Base-by-base conservation (phyloP, 495 filamentous ascomycete genomes). In the Daldinia vernicosa region DNA sequence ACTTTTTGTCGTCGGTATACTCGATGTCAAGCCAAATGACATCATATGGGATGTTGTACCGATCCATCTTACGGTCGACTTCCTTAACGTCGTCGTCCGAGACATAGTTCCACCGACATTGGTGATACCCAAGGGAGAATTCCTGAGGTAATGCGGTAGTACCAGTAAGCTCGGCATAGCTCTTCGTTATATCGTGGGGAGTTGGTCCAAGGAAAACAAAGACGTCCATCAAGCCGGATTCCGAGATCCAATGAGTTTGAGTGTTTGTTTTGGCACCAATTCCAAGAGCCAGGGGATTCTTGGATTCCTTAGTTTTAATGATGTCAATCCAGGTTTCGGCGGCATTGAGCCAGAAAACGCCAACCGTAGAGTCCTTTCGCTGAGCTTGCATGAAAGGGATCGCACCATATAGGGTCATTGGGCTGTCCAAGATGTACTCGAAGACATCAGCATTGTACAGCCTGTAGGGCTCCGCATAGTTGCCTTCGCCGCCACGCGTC, bases 21-120 rank as follows among this genome's bases (percentile, higher is more conserved):
- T 98, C 95, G 75, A 99, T 91, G 71, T 99, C 95, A 11, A 99
- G 88, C 95, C 95, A 99, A 68, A 99, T 98, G 52, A 98, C 92
- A 81, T 99, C 95, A 78, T 97, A 99, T 1, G 95, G 95, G 53
- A 98, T 97, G 60, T 93, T 87, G 78, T 91, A 87, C 77, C 94
- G 96, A 82, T 97, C 94, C 80, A 99, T 96, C 76, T 96, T 97
- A 67, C 92, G 89, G 76, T 98, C 94, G 56, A 99, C 93, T 76
- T 98, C 92, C 77, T 91, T 95, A 64, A 99, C 93, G 79, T 99
- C 95, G 63, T 97, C 93, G 72, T 98, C 94, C 2, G 92, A 96
- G 69, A 97, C 88, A 77, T 99, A 99, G 81, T 99, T 99, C 95
- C 95, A 99, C 70, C 95, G 90, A 79, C 95, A 98, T 77, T 99